Evolutionary conservation across 2,329 filamentous ascomycete genomes (phyloP).

Genomic region (Claviceps purpurea): DNA sequence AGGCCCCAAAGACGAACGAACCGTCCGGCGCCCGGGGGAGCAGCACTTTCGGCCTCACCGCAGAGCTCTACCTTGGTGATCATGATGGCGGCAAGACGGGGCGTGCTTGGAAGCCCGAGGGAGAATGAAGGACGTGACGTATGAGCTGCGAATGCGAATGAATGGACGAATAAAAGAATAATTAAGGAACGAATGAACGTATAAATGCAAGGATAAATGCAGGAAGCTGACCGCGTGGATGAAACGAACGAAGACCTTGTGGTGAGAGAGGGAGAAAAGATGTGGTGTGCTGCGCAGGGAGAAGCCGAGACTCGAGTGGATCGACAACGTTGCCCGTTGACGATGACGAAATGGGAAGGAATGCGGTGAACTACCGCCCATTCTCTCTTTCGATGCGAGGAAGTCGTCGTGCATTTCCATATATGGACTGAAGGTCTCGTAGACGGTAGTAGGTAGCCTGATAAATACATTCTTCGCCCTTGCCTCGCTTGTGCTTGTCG

Average conservation of each 20-base stretch:
- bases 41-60: conserved; percentile 2
- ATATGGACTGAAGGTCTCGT: no score
- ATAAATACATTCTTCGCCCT: neutral
- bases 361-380: neutral
- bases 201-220: no score
- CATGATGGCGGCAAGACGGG: neutral
- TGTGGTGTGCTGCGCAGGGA: neutral
- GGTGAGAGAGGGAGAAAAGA: neutral
- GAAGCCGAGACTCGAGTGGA: neutral
- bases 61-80: conserved; percentile 5
- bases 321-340: neutral
- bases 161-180: neutral
- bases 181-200: neutral
- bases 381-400: neutral
- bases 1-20: conserved; percentile 42
- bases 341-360: neutral
- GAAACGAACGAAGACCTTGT: neutral
- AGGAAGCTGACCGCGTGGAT: neutral
- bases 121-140: neutral
- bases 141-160: neutral
- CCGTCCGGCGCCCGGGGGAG: conserved; percentile 24
- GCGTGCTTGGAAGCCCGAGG: neutral
- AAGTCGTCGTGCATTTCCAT: neutral
- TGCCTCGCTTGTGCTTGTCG: neutral
- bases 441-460: no score